phyloP scores from a whole-genome alignment of 1,139 yeast genomes.

The Pichia sp. region DNA sequence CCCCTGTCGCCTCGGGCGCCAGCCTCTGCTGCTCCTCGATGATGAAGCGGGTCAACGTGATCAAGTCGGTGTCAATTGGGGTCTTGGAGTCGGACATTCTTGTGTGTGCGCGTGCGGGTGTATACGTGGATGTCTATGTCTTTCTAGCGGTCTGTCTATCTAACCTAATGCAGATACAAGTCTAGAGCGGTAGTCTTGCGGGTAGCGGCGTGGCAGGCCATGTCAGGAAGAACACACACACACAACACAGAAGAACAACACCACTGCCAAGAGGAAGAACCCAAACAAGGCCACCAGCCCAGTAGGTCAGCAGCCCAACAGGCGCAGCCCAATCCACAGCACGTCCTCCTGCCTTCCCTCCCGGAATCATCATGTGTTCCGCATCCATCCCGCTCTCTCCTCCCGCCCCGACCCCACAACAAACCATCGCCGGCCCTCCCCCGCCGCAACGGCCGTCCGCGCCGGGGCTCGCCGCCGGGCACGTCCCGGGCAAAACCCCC shows the following conservation, averaged over 20 bases:
- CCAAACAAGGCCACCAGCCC: too few species aligned
- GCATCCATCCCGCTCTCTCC: neutral
- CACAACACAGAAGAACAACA: too few species aligned
- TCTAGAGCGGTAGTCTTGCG: too few species aligned
- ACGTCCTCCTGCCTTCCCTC: neutral
- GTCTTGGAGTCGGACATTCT: constrained; percentile 27
- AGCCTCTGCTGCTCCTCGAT: constrained; percentile 73
- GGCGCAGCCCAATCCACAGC: too few species aligned
- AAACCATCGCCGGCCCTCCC: neutral
- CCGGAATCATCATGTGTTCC: neutral
- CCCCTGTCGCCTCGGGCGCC: constrained; percentile 82
- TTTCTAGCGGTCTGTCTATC: too few species aligned
- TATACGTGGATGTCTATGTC: too few species aligned
- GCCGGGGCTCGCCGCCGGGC: neutral
- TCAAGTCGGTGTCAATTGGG: constrained; percentile 74
- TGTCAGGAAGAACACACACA: too few species aligned
- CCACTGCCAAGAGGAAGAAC: too few species aligned
- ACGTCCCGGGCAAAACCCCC: neutral
- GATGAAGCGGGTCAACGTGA: constrained; percentile 86
- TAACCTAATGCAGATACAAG: too few species aligned
- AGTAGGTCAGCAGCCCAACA: too few species aligned
- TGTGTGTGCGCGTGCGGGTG: too few species aligned
- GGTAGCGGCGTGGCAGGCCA: too few species aligned
- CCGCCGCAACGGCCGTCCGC: neutral
- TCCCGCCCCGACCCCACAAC: neutral